A percentile compares a stretch with the other conserved stretches of the same genome.
phyloP scores from a whole-genome alignment of 2,329 filamentous ascomycete genomes.

The Penicillium sp. region DNA sequence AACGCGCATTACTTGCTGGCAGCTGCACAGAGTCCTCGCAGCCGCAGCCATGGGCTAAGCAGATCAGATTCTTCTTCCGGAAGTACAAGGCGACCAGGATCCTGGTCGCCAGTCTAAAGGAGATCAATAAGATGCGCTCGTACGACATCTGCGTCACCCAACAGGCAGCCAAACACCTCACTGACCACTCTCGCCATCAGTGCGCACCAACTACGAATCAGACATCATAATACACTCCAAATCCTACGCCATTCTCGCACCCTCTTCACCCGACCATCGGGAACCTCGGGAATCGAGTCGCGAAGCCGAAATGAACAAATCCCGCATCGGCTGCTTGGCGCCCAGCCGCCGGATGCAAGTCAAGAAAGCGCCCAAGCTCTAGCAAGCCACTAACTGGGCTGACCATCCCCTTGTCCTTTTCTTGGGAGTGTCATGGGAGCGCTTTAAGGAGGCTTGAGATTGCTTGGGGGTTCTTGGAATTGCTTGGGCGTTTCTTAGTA shows the following conservation, averaged over 20 bases:
- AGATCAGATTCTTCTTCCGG: neutral
- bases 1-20: too few relatives aligned
- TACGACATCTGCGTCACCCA: neutral
- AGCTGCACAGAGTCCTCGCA: neutral
- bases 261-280: neutral
- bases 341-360: constrained; percentile 2
- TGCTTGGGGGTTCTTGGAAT: neutral
- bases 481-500: neutral
- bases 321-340: constrained; percentile 6
- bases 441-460: neutral
- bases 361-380: neutral
- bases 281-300: neutral
- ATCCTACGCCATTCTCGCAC: neutral
- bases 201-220: neutral
- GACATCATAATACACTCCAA: neutral
- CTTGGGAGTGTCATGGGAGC: neutral
- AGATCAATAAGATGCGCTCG: neutral
- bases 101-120: neutral
- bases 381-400: constrained; percentile 5
- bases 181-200: neutral
- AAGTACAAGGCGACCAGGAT: neutral
- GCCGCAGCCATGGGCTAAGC: neutral
- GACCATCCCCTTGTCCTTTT: neutral
- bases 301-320: neutral
- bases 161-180: neutral